Conservation (phyloP, 2,329 filamentous ascomycete species). For the Epichloe sp. region DNA sequence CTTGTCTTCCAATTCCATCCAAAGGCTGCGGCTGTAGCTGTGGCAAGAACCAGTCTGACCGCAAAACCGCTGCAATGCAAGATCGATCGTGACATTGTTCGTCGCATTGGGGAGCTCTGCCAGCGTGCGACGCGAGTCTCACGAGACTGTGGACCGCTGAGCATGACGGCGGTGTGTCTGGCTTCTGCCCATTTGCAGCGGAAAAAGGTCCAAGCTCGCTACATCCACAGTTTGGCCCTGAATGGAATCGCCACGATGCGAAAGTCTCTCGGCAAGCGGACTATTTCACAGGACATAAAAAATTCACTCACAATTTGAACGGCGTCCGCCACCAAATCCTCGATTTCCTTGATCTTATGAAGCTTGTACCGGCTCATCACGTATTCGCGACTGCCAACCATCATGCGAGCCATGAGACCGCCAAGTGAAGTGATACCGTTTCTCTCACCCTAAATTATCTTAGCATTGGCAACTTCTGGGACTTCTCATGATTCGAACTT, state of each 20-base stretch:
- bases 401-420: slow-evolving; percentile 22
- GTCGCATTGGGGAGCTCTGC: too few species aligned
- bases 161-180: too few species aligned
- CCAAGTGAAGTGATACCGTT: slow-evolving; percentile 9
- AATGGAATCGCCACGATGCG: background rate
- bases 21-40: too few species aligned
- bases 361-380: slow-evolving; percentile 51
- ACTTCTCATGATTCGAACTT: background rate
- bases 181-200: too few species aligned
- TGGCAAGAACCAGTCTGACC: too few species aligned
- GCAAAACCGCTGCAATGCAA: too few species aligned
- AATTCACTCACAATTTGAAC: slow-evolving; percentile 6
- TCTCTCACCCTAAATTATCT: slow-evolving; percentile 3
- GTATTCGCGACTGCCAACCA: slow-evolving; percentile 8
- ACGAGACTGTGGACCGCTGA: too few species aligned
- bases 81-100: too few species aligned
- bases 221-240: too few species aligned
- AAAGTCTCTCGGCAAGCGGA: background rate
- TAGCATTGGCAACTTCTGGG: background rate
- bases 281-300: background rate
- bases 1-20: too few species aligned
- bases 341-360: slow-evolving; percentile 72
- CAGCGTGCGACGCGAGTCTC: too few species aligned
- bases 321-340: slow-evolving; percentile 58
- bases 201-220: too few species aligned